These are phyloP conservation scores for Solanum hybrid DNA, from an alignment of 305 asterid genomes.

Conservation along the genomic window DNA sequence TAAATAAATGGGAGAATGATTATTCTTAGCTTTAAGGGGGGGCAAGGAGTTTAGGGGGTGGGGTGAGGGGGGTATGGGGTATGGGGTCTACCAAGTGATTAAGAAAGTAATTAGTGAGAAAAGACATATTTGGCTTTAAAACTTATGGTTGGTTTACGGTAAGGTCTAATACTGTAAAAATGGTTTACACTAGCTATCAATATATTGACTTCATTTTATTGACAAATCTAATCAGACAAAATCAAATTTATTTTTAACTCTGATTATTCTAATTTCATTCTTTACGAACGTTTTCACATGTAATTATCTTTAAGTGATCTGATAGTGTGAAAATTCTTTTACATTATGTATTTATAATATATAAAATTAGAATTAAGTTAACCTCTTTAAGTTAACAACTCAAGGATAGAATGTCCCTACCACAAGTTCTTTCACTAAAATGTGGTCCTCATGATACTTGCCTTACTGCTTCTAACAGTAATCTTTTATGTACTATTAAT, in stretches of 20 bases:
- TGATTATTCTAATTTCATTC: no score
- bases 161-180: neutral
- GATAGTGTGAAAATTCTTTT: no score
- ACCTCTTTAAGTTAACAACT: neutral
- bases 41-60: slow-evolving; percentile 32
- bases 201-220: neutral
- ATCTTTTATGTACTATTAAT: neutral
- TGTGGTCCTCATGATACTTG: slow-evolving; percentile 4
- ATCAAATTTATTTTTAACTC: no score
- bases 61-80: neutral
- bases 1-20: slow-evolving; percentile 26
- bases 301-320: neutral
- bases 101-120: slow-evolving; percentile 19
- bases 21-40: slow-evolving; percentile 47
- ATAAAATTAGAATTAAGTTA: neutral
- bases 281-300: neutral
- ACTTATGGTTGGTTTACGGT: slow-evolving; percentile 16
- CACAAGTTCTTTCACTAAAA: slow-evolving; percentile 6
- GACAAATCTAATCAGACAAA: no score
- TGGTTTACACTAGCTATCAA: neutral
- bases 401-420: slow-evolving; percentile 25
- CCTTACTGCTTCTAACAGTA: slow-evolving; percentile 6
- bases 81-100: neutral
- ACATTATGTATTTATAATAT: neutral
- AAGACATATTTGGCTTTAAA: slow-evolving; percentile 6